Evolutionary conservation across 148 eudicot species (phyloP), one percentile per base, ranked within the genome.

Genomic region (Talinum fruticosum): DNA sequence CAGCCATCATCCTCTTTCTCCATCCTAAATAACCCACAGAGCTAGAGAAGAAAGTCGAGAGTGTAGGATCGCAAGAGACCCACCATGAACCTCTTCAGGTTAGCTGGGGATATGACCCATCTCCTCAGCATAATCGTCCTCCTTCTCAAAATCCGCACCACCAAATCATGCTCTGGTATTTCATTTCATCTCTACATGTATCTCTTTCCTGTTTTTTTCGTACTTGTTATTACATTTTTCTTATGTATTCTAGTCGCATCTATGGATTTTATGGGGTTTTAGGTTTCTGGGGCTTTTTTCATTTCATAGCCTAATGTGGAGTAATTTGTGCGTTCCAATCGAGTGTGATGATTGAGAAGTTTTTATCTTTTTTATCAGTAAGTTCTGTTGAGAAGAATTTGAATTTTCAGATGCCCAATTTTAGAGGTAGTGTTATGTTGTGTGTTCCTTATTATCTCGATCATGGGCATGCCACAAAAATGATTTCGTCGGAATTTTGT

Each of bases 51-150:
- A 1, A 59, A 59, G 64, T 59, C 6, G 29, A 59, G 64, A 23
- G 26, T 51, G 18, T 51, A 51, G 13, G 64, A 8, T 59, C 29
- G 2, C n/a, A 19, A 51, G 12, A 10, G 0, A 41, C 47, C 12
- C 47, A 51, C 23, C 47, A 88, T 88, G 91, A 88, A 88, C 54
- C 44, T 84, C 1, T 84, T 88, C 79, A 84, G 91, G 53, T 77
- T 88, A 64, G 87, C 89, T 7, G 91, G 91, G 74, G 91, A 88
- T 66, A 86, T 86, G 87, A 86, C 89, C 66, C 91, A 88, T 76
- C 87, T 86, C 41, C 84, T 84, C 77, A 88, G 91, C 80, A 78
- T 88, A 78, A 79, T 88, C 21, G 75, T 88, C 44, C 84, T 88
- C 33, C 84, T 88, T 36, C 82, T 86, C 69, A 88, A 88, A 77